phyloP scores from a whole-genome alignment of 805 yeast species.

The Starmerella ratchasimensis region DNA sequence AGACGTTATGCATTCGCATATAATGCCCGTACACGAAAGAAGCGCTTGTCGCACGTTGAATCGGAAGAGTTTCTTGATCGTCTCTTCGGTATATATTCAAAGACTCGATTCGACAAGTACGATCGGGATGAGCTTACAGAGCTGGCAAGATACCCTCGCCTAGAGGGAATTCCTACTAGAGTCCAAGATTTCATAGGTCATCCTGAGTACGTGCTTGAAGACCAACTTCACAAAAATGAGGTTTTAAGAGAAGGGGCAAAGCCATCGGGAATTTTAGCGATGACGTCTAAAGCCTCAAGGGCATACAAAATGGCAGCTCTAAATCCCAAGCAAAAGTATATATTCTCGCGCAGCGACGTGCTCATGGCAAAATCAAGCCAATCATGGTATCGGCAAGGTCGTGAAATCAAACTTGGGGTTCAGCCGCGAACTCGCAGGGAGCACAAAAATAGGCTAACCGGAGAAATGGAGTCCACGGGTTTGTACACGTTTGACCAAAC shows the following conservation, averaged over 20 bases:
- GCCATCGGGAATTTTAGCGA: slow-evolving; percentile 59
- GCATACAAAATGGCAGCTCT: neutral
- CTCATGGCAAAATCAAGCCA: slow-evolving; percentile 52
- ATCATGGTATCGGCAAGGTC: slow-evolving; percentile 76
- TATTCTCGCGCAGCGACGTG: slow-evolving; percentile 57
- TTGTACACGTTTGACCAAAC: slow-evolving; percentile 74
- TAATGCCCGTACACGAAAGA: slow-evolving; percentile 63
- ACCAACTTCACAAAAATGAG: slow-evolving; percentile 60
- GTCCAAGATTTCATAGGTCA: slow-evolving; percentile 74
- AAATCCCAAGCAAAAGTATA: slow-evolving; percentile 23
- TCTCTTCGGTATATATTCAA: slow-evolving; percentile 28
- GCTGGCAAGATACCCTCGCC: slow-evolving; percentile 44
- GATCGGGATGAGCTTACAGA: slow-evolving; percentile 41
- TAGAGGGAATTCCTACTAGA: slow-evolving; percentile 80
- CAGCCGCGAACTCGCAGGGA: slow-evolving; percentile 40
- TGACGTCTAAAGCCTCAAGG: slow-evolving; percentile 25
- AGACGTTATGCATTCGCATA: slow-evolving; percentile 59
- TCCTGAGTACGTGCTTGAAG: slow-evolving; percentile 70
- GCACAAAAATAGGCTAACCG: slow-evolving; percentile 16
- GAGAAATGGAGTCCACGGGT: slow-evolving; percentile 19
- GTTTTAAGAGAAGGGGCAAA: slow-evolving; percentile 46
- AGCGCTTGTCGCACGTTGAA: slow-evolving; percentile 41
- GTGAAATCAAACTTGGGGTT: slow-evolving; percentile 57
- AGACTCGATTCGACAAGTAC: slow-evolving; percentile 24
- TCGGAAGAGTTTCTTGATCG: slow-evolving; percentile 40